A percentile compares a stretch with the other conserved stretches of the same genome.
Evolutionary conservation across 192 early-diverging fungal genomes (phyloP).

Genomic region (Backusella luteola): DNA sequence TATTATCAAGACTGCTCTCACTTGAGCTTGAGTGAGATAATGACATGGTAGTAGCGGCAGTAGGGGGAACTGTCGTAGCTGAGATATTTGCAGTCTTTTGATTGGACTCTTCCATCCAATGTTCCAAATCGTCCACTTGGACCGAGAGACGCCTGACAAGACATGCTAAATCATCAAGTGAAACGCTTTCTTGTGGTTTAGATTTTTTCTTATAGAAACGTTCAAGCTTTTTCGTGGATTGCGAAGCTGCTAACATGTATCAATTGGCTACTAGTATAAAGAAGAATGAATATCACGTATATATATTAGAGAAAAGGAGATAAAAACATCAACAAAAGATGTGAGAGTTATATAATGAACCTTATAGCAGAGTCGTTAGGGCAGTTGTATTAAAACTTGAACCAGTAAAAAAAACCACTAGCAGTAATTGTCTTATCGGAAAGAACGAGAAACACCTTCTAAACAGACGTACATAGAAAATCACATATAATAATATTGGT

Average conservation of each 20-base stretch:
- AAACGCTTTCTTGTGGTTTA: background rate
- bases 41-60: background rate
- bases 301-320: constrained; percentile 1
- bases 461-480: background rate
- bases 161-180: constrained; percentile 8
- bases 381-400: background rate
- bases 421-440: background rate
- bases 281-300: background rate
- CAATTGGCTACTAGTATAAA: background rate
- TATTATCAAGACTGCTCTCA: background rate
- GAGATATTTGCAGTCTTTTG: background rate
- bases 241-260: background rate
- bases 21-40: background rate
- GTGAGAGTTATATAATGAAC: background rate
- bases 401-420: background rate
- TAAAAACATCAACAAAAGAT: background rate
- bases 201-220: background rate
- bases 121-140: constrained; percentile 14
- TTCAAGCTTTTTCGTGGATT: background rate
- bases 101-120: constrained; percentile 2
- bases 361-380: background rate
- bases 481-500: background rate
- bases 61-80: background rate
- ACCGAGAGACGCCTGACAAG: constrained; percentile 5
- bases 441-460: background rate